A percentile compares a stretch with the other conserved stretches of the same genome.
These are phyloP conservation scores for Patellaria atrata DNA, from an alignment of 495 filamentous ascomycete species.

Conservation along the genomic window DNA sequence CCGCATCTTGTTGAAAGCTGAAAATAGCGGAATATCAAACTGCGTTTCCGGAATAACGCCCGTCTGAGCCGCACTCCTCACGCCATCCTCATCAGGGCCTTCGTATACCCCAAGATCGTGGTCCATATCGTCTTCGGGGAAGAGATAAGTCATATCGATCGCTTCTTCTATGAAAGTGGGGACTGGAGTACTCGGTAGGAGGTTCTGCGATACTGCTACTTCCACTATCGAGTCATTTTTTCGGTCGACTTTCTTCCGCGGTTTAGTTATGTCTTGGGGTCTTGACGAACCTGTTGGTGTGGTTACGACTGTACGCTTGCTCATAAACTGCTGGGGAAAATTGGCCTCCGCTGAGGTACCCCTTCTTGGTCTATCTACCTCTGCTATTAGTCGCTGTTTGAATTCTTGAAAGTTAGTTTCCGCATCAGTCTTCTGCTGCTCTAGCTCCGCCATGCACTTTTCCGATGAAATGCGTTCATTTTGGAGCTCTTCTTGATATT, in stretches of 20 bases:
- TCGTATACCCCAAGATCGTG: conserved; percentile 4
- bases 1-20: too few relatives aligned
- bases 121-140: too few relatives aligned
- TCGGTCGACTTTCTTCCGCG: conserved; percentile 19
- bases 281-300: conserved; percentile 1
- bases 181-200: too few relatives aligned
- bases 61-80: too few relatives aligned
- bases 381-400: not conserved
- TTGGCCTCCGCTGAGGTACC: not conserved
- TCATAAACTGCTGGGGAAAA: not conserved
- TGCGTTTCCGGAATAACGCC: too few relatives aligned
- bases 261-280: conserved; percentile 3
- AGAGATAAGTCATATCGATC: too few relatives aligned
- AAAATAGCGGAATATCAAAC: too few relatives aligned
- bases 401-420: not conserved
- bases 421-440: not conserved
- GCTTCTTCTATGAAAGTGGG: too few relatives aligned
- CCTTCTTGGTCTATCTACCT: not conserved
- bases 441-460: conserved; percentile 1
- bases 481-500: conserved; percentile 1
- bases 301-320: not conserved
- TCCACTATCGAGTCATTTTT: conserved; percentile 1
- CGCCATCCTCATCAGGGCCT: conserved; percentile 9
- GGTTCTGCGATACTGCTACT: conserved; percentile 2
- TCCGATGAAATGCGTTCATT: not conserved